Conservation (phyloP, 1,139 yeast species). For the Pichia sorboxylosa region DNA sequence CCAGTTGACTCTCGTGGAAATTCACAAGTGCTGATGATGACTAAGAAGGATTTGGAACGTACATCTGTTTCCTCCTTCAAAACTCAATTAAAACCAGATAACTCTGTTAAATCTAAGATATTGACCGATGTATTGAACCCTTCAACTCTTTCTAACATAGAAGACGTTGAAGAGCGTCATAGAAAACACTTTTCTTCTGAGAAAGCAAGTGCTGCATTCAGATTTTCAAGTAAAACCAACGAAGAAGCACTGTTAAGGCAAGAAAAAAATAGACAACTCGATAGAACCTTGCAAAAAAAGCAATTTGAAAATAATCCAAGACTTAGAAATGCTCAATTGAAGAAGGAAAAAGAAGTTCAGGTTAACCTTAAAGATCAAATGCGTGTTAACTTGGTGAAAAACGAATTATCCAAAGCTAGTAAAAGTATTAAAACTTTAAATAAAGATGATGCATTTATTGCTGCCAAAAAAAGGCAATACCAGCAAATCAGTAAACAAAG, state of each 20-base stretch:
- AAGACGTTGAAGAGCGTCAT: constrained; percentile 16
- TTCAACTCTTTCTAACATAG: constrained; percentile 14
- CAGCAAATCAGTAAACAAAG: constrained; percentile 5
- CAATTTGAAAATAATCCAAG: constrained; percentile 11
- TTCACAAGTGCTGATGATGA: constrained; percentile 26
- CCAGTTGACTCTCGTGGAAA: constrained; percentile 29
- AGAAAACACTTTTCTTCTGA: constrained; percentile 28
- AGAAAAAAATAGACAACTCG: constrained; percentile 10
- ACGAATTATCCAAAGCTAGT: constrained; percentile 3
- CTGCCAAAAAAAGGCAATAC: constrained; percentile 1
- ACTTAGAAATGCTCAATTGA: constrained; percentile 11
- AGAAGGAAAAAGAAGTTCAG: constrained; percentile 2
- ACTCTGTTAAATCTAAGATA: no score
- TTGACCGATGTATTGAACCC: constrained; percentile 21
- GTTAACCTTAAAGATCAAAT: constrained; percentile 10
- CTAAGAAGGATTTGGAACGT: constrained; percentile 2
- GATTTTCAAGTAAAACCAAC: constrained; percentile 35
- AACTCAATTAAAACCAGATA: constrained; percentile 17
- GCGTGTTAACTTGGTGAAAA: constrained; percentile 6
- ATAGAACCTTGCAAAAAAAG: constrained; percentile 10
- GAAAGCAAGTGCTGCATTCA: constrained; percentile 35
- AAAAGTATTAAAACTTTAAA: constrained; percentile 6
- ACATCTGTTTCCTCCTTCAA: constrained; percentile 4
- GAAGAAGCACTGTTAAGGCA: constrained; percentile 23
- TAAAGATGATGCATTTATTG: constrained; percentile 3